Base-by-base conservation (phyloP, 495 filamentous ascomycete genomes). In the Talaromyces liani region DNA sequence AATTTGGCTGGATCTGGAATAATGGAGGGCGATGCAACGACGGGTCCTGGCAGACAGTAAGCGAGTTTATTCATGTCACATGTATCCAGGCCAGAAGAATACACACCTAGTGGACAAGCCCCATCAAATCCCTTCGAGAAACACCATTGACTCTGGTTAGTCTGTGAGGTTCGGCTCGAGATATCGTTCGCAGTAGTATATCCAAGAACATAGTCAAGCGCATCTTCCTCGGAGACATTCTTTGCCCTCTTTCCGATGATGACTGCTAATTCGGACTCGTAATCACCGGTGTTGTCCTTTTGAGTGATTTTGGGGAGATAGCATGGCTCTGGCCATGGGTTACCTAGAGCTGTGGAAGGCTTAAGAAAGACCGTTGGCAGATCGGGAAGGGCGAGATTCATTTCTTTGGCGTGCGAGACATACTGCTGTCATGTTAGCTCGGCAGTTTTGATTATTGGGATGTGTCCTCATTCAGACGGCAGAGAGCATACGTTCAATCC, bases 101-200 rank as follows among this genome's bases (percentile, higher is more conserved):
- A 63, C 68, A 51, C 62, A 78, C 91, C 91, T 65, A 84, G 86
- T 0, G 91, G 91, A 51, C 90, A 91, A 76, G 88, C 87, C 36
- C 87, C 86, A 71, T 95, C 91, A 68, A 92, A 93, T 1, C 90
- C 89, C 75, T 95, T 95, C 2, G 89, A 90, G 4, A 92, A 77
- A 2, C 79, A 82, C 91, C 91, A 94, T 72, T 94, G 91, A 34
- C 87, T 84, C 45, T 90, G 87, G 16, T 88, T 89, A 68, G 91
- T 76, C 73, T 94, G 91, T 78, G 84, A 89, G 62, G 90, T 89
- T 18, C 91, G 85, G 71, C 91, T 89, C 7, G 87, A 90, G 9
- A 95, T 79, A 71, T 94, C 91, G 68, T 95, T 90, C 63, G 91
- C 90, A 59, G 90, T 84, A 3, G 87, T 83, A 68, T 93, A 95